These are phyloP conservation scores for Penicillium dipodomyicola DNA, from an alignment of 495 filamentous ascomycete genomes.

Conservation along the genomic window DNA sequence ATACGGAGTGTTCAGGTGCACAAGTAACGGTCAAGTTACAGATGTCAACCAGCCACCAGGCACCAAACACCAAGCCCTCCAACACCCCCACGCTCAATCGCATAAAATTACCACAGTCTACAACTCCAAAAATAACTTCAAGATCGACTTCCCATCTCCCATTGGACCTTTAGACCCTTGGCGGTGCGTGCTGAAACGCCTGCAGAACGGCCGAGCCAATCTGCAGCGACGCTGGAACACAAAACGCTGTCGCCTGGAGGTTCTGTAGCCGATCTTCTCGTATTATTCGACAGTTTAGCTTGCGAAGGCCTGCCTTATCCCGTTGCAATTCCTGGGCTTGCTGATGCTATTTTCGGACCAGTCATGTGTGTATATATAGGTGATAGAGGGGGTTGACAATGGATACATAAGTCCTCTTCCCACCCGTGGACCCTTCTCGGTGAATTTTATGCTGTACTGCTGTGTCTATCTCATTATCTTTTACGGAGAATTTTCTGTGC, in stretches of 20 bases:
- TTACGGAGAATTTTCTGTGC: not conserved
- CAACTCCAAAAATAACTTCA: constrained; percentile 18
- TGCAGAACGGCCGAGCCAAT: constrained; percentile 9
- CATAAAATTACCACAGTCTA: not conserved
- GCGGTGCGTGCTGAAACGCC: constrained; percentile 26
- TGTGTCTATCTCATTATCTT: not conserved
- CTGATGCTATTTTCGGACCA: constrained; percentile 8
- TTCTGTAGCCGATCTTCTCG: constrained; percentile 6
- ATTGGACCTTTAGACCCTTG: constrained; percentile 16
- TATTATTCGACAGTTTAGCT: constrained; percentile 3
- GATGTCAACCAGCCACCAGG: too few species aligned
- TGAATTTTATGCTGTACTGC: not conserved
- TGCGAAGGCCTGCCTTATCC: not conserved
- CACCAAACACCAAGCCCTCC: too few species aligned
- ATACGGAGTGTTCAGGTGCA: too few species aligned
- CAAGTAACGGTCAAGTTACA: too few species aligned
- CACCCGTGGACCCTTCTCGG: not conserved
- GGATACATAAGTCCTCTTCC: not conserved
- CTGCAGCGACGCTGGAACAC: not conserved
- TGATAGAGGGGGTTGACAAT: not conserved
- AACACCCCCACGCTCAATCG: not conserved
- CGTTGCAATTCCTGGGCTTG: constrained; percentile 3
- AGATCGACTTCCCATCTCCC: not conserved
- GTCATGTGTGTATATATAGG: not conserved
- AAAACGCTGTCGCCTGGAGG: not conserved